Evolutionary conservation across 2,329 filamentous ascomycete genomes (phyloP).

Genomic region (Diplocarpon rosae): DNA sequence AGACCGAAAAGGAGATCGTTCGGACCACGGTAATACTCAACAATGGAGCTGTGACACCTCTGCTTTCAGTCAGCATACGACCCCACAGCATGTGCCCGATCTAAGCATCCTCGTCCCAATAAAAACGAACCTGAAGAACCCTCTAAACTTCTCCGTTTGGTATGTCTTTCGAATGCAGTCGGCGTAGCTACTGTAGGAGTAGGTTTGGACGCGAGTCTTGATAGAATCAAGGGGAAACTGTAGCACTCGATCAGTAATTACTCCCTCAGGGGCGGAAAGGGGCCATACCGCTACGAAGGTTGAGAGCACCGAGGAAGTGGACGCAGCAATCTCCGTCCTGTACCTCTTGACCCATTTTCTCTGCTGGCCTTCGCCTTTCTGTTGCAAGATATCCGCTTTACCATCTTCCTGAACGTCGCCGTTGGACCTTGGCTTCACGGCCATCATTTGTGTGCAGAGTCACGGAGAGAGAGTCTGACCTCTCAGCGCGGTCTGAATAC

Average conservation of each 20-base stretch:
- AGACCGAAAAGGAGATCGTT: slow-evolving; percentile 70
- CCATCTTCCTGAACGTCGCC: slow-evolving; percentile 16
- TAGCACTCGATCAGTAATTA: slow-evolving; percentile 8
- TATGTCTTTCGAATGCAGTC: slow-evolving; percentile 71
- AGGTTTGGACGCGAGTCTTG: slow-evolving; percentile 84
- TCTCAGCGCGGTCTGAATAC: slow-evolving; percentile 51
- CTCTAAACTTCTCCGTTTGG: slow-evolving; percentile 56
- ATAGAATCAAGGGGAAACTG: slow-evolving; percentile 75
- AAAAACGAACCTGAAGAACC: slow-evolving; percentile 51
- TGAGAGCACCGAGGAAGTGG: slow-evolving; percentile 64
- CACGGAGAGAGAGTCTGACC: slow-evolving; percentile 36
- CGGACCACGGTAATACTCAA: slow-evolving; percentile 67
- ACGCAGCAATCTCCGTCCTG: slow-evolving; percentile 70
- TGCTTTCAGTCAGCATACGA: too few relatives aligned
- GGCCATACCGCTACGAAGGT: slow-evolving; percentile 53
- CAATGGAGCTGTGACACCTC: slow-evolving; percentile 72
- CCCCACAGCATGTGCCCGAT: too few relatives aligned
- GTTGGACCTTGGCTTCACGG: slow-evolving; percentile 21
- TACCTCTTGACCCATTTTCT: slow-evolving; percentile 61
- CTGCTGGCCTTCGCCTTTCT: slow-evolving; percentile 16
- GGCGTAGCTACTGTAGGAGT: slow-evolving; percentile 63
- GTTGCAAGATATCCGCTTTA: slow-evolving; percentile 5
- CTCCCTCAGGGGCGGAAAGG: neutral
- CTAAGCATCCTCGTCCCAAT: too few relatives aligned
- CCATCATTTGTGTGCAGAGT: slow-evolving; percentile 34